Evolutionary conservation across 1,139 yeast genomes (phyloP).

Genomic region (Eremothecium sinecaudum): DNA sequence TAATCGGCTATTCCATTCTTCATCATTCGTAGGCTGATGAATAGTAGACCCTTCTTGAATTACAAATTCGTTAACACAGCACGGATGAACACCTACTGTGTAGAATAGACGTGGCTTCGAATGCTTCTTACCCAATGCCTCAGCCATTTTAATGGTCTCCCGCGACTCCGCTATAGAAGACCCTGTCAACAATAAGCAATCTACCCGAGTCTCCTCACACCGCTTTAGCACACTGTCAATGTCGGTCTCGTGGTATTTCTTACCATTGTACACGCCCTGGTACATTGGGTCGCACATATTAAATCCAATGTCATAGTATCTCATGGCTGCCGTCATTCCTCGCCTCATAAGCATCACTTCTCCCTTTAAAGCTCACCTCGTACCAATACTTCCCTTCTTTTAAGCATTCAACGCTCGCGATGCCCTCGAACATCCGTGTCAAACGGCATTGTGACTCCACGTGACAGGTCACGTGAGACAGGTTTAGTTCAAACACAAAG

Average conservation of each 20-base stretch:
- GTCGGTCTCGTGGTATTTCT: constrained; percentile 59
- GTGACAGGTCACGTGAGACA: too few species aligned
- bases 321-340: background rate
- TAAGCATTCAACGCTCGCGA: too few species aligned
- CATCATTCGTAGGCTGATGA: constrained; percentile 21
- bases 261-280: constrained; percentile 66
- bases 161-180: constrained; percentile 60
- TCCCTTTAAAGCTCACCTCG: too few species aligned
- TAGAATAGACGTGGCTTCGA: constrained; percentile 36
- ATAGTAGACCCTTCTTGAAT: constrained; percentile 11
- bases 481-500: too few species aligned
- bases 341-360: background rate
- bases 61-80: constrained; percentile 62
- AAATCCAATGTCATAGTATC: constrained; percentile 47
- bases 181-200: constrained; percentile 71
- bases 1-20: constrained; percentile 21
- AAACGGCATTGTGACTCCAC: too few species aligned
- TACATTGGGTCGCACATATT: constrained; percentile 88
- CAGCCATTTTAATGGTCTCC: constrained; percentile 39
- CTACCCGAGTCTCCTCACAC: constrained; percentile 58
- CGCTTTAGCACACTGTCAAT: constrained; percentile 53
- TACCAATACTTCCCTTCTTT: too few species aligned
- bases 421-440: too few species aligned
- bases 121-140: constrained; percentile 20
- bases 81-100: constrained; percentile 94